These are phyloP conservation scores for Neurospora sublineolata DNA, from an alignment of 495 filamentous ascomycete species.

Conservation along the genomic window DNA sequence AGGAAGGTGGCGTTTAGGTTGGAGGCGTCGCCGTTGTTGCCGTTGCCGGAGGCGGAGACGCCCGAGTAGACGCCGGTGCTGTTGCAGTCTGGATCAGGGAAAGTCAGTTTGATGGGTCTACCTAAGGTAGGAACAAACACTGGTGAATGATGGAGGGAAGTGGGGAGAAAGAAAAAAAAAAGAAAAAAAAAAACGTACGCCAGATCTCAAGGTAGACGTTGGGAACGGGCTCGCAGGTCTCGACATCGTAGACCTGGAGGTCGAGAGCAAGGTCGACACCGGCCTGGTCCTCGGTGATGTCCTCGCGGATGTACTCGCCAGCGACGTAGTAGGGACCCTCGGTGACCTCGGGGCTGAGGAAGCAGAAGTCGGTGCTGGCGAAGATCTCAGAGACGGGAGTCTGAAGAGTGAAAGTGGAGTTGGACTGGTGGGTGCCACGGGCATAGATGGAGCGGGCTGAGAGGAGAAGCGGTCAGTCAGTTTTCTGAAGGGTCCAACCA, in stretches of 20 bases:
- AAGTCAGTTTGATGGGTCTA: background rate
- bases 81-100: slow-evolving; percentile 18
- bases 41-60: background rate
- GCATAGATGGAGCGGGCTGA: background rate
- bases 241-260: slow-evolving; percentile 47
- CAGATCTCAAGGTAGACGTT: slow-evolving; percentile 50
- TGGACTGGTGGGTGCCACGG: background rate
- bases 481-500: slow-evolving; percentile 1
- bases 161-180: slow-evolving; percentile 31
- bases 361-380: slow-evolving; percentile 39
- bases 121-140: background rate
- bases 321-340: slow-evolving; percentile 43
- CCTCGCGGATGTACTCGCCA: slow-evolving; percentile 39
- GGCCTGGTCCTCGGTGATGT: slow-evolving; percentile 42
- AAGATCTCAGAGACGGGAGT: slow-evolving; percentile 26
- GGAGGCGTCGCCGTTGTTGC: background rate
- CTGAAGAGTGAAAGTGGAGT: slow-evolving; percentile 1
- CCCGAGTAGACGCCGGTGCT: background rate
- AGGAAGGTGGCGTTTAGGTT: slow-evolving; percentile 32
- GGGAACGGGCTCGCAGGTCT: slow-evolving; percentile 45
- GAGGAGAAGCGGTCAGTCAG: slow-evolving; percentile 2
- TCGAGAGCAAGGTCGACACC: slow-evolving; percentile 49
- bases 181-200: slow-evolving; percentile 35
- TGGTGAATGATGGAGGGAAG: background rate
- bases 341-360: slow-evolving; percentile 42